Conservation (phyloP, 208 protist species). For the Acanthamoeba lenticulata region DNA sequence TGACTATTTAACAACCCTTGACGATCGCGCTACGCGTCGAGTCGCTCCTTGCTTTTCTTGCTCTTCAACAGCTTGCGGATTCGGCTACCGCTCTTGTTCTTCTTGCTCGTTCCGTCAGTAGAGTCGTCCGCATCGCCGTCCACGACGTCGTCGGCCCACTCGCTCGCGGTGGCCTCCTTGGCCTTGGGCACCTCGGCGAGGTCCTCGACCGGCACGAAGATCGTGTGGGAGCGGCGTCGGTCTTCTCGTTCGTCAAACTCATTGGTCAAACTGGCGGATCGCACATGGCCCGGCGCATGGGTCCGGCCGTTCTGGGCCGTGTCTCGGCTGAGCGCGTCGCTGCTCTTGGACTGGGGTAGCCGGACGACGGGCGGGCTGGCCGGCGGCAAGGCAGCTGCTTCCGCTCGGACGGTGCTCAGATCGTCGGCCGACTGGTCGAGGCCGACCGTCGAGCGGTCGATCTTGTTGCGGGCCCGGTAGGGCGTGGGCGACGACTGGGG, state of each 20-base stretch:
- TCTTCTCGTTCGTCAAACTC: too few relatives aligned
- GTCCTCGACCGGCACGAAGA: too few relatives aligned
- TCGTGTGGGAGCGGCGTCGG: too few relatives aligned
- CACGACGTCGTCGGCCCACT: too few relatives aligned
- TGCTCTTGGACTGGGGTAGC: not conserved
- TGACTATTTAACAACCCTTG: not conserved
- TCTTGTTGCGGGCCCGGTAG: constrained; percentile 4
- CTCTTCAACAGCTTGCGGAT: not conserved
- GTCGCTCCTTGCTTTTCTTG: not conserved
- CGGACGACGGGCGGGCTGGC: not conserved
- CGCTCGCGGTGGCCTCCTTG: not conserved
- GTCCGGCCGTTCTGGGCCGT: too few relatives aligned
- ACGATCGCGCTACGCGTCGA: not conserved
- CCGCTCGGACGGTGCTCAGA: not conserved
- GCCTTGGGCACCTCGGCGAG: not conserved
- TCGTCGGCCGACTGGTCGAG: not conserved
- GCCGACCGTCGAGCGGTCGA: not conserved
- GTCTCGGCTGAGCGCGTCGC: not conserved
- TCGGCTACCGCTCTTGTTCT: not conserved
- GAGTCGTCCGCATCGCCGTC: not conserved
- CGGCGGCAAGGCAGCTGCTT: too few relatives aligned
- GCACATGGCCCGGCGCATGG: too few relatives aligned
- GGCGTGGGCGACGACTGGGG: not conserved
- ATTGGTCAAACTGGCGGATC: too few relatives aligned
- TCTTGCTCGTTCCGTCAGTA: not conserved